phyloP scores from a whole-genome alignment of 768 basidiomycete genomes.

The Pleurotus citrinopileatus region DNA sequence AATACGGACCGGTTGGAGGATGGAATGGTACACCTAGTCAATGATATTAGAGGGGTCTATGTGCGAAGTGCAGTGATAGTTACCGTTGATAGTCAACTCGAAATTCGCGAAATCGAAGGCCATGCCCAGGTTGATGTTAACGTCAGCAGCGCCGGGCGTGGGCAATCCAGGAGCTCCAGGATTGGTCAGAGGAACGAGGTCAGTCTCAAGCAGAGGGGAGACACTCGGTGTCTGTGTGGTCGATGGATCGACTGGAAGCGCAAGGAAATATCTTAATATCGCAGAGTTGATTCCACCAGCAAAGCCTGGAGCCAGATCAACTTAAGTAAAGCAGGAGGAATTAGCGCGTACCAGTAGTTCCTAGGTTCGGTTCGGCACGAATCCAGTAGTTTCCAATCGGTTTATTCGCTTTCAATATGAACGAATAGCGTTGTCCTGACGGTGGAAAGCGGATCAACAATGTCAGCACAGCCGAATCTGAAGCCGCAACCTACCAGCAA shows the following conservation, averaged over 20 bases:
- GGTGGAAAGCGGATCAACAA: too few relatives aligned
- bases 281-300: conserved; percentile 9
- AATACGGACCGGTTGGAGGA: neutral
- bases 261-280: conserved; percentile 1
- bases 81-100: conserved; percentile 2
- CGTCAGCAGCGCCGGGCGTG: conserved; percentile 1
- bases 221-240: neutral
- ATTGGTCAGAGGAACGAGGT: neutral
- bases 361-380: conserved; percentile 26
- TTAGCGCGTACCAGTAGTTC: conserved; percentile 28
- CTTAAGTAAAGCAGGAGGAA: neutral
- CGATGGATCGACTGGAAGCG: neutral
- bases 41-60: neutral
- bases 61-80: neutral
- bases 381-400: conserved; percentile 41
- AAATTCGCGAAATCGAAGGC: conserved; percentile 2
- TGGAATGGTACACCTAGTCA: neutral
- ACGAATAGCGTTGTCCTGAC: conserved; percentile 37
- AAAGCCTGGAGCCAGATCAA: neutral
- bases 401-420: conserved; percentile 36
- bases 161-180: neutral
- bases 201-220: neutral
- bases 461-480: too few relatives aligned
- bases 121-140: neutral
- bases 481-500: conserved; percentile 25